Conservation (phyloP, 371 early-diverging fungal species). For the Zopfochytrium polystomum region DNA sequence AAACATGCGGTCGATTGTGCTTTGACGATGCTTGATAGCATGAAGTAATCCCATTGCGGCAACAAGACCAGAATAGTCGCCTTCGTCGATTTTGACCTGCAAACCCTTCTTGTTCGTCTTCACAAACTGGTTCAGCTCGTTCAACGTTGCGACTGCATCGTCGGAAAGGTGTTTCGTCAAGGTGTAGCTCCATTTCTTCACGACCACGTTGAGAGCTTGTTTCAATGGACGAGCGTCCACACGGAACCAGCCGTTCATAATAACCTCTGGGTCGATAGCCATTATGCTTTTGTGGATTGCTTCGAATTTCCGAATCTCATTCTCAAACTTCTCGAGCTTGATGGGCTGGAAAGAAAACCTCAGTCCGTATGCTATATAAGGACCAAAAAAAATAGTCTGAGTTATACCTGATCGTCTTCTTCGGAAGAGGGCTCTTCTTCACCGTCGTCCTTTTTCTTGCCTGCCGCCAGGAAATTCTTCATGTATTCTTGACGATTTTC, state of each 20-base stretch:
- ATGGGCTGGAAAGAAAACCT: slow-evolving; percentile 22
- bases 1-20: slow-evolving; percentile 56
- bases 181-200: slow-evolving; percentile 64
- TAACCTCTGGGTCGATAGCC: slow-evolving; percentile 58
- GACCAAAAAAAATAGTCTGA: no score
- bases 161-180: slow-evolving; percentile 59
- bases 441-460: slow-evolving; percentile 23
- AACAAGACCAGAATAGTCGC: slow-evolving; percentile 56
- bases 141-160: slow-evolving; percentile 51
- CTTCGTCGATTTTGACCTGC: slow-evolving; percentile 54
- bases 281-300: slow-evolving; percentile 58
- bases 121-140: slow-evolving; percentile 55
- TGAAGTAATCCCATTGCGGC: slow-evolving; percentile 58
- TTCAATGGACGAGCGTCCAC: slow-evolving; percentile 59
- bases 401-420: no score
- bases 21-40: slow-evolving; percentile 54
- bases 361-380: no score
- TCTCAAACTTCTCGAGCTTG: slow-evolving; percentile 58
- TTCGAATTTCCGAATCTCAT: slow-evolving; percentile 60
- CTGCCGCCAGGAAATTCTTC: slow-evolving; percentile 49
- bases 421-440: slow-evolving; percentile 11
- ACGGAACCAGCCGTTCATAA: slow-evolving; percentile 58
- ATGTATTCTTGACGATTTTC: slow-evolving; percentile 62
- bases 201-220: slow-evolving; percentile 57
- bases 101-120: slow-evolving; percentile 54